Conservation (phyloP, 2,329 filamentous ascomycete genomes). For the Didymella exigua region DNA sequence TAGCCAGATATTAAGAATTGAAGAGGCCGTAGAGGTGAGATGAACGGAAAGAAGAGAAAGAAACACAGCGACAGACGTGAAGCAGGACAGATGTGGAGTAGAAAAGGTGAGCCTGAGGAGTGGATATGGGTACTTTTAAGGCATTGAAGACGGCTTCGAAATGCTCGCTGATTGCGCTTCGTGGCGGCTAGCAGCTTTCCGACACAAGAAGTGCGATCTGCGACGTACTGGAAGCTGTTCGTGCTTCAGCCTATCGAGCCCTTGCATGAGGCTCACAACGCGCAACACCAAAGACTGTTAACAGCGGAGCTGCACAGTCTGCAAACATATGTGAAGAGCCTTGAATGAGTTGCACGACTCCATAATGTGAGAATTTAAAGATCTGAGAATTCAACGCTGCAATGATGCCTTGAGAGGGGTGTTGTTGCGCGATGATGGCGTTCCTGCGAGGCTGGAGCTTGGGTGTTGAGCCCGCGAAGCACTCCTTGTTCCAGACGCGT, state of each 20-base stretch:
- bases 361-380: too few species aligned
- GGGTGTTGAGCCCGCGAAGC: conserved; percentile 38
- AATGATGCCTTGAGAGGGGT: neutral
- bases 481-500: conserved; percentile 43
- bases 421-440: conserved; percentile 11
- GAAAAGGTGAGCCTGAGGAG: conserved; percentile 42
- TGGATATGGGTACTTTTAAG: conserved; percentile 46
- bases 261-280: conserved; percentile 27
- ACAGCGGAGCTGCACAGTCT: neutral
- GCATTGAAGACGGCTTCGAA: conserved; percentile 39
- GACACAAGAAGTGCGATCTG: conserved; percentile 42
- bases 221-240: conserved; percentile 45
- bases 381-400: neutral
- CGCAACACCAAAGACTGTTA: neutral
- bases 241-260: conserved; percentile 45
- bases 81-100: conserved; percentile 36
- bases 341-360: neutral
- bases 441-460: conserved; percentile 19
- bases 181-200: conserved; percentile 40
- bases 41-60: conserved; percentile 34
- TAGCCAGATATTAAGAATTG: conserved; percentile 48
- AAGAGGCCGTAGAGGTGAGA: conserved; percentile 25
- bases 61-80: conserved; percentile 34
- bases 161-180: conserved; percentile 33
- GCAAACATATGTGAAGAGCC: neutral